Evolutionary conservation across 305 asterid species (phyloP), one percentile per base, ranked within the genome.

Genomic region (Stenogyne calaminthoides): DNA sequence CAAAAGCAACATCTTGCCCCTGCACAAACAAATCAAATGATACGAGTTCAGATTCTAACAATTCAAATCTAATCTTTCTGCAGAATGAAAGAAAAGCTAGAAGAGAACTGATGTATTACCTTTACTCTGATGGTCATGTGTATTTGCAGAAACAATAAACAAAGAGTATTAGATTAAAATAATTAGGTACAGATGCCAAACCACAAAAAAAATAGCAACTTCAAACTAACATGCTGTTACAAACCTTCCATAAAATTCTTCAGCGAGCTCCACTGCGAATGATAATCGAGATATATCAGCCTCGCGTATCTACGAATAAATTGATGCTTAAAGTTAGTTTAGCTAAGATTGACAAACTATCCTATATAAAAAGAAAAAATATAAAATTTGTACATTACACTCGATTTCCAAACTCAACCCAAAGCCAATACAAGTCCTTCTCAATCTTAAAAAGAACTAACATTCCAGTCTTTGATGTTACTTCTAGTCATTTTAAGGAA

Each of bases 1-100:
- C 98, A 86, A 95, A 95, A 20, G 99, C 99, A 80, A 95, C 93
- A 83, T 92, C 99, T 85, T 91, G 91, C 64, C 99, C 99, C 99
- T 92, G 86, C 83, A 83, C 47, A 71, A 75, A 76, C 51, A 77
- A 64, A 64, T 74, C 64, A 70, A n/a, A 64, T 58, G 3, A 15
- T 20, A 32, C 59, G 47, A 72, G 69, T 46, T 76, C 47, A 77
- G 65, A 11, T 11, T 27, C 18, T n/a, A 60, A 47, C 36, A 56
- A 52, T 37, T 32, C 44, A 52, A 40, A 54, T 47, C 56, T 44
- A 71, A 7, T 16, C 54, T 67, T n/a, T 56, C 52, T n/a, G 47
- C 14, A 27, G 9, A 55, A 56, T 8, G 18, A 27, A 77, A 16
- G 62, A 32, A 32, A 64, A 36, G 15, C 15, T 34, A 15, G 54